A percentile compares a stretch with the other conserved stretches of the same genome.
Evolutionary conservation across 805 yeast genomes (phyloP).

Genomic region (Cyberlindnera americana): DNA sequence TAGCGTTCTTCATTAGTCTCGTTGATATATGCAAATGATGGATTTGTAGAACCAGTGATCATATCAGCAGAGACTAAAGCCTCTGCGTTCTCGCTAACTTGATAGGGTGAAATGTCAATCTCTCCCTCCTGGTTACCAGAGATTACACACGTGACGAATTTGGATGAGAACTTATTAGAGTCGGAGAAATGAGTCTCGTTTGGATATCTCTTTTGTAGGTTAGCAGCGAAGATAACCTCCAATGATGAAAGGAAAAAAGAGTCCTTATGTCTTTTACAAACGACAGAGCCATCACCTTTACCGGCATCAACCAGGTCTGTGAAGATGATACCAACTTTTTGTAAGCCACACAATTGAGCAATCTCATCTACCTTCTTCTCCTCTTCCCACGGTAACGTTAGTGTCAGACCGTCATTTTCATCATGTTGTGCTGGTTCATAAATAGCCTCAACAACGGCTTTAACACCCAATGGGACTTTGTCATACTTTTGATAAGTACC

Average conservation of each 20-base stretch:
- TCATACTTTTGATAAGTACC: slow-evolving; percentile 80
- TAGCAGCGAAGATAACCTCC: slow-evolving; percentile 81
- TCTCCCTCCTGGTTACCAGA: slow-evolving; percentile 88
- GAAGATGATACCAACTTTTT: slow-evolving; percentile 77
- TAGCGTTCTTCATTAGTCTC: slow-evolving; percentile 70
- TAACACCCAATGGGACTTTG: slow-evolving; percentile 86
- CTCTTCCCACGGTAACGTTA: slow-evolving; percentile 51
- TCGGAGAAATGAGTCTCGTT: slow-evolving; percentile 62
- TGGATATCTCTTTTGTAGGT: slow-evolving; percentile 64
- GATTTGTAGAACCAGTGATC: slow-evolving; percentile 84
- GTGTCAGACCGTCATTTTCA: slow-evolving; percentile 79
- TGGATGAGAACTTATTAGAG: slow-evolving; percentile 70
- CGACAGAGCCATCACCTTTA: slow-evolving; percentile 78
- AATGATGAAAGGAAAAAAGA: slow-evolving; percentile 87
- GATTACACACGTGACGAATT: slow-evolving; percentile 89
- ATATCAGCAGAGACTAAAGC: slow-evolving; percentile 84
- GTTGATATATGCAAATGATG: slow-evolving; percentile 79
- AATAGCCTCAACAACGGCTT: slow-evolving; percentile 90
- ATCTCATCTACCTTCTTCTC: slow-evolving; percentile 50
- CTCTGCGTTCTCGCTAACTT: slow-evolving; percentile 84
- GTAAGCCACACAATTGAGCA: slow-evolving; percentile 57
- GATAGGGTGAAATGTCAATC: slow-evolving; percentile 87
- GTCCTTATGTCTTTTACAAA: slow-evolving; percentile 89
- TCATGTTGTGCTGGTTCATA: slow-evolving; percentile 90
- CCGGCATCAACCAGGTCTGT: slow-evolving; percentile 91